Conservation (phyloP, 768 basidiomycete species). For the Lactarius sanguifluus region DNA sequence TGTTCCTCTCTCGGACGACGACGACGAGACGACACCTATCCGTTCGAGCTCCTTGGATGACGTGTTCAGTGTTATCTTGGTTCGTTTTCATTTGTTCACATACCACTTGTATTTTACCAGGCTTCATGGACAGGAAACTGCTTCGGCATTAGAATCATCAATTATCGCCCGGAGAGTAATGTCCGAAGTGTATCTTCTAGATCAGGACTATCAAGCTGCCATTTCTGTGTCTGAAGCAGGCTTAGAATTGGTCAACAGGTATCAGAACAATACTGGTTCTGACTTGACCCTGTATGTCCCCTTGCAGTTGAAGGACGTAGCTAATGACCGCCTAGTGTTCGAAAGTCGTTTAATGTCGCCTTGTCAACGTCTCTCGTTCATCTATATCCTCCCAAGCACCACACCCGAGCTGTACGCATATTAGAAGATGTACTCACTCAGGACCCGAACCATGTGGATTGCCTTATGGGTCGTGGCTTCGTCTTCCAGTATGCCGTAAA, state of each 20-base stretch:
- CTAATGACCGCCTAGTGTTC: constrained; percentile 46
- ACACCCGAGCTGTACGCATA: constrained; percentile 70
- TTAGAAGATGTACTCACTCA: constrained; percentile 67
- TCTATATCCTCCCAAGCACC: constrained; percentile 87
- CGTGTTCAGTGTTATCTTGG: constrained; percentile 60
- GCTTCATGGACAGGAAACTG: constrained; percentile 14
- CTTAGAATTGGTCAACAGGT: constrained; percentile 50
- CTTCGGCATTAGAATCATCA: constrained; percentile 40
- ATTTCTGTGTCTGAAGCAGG: constrained; percentile 73
- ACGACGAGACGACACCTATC: constrained; percentile 38
- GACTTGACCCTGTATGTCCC: constrained; percentile 47
- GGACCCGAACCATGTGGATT: constrained; percentile 60
- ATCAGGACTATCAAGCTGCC: constrained; percentile 72
- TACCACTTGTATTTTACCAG: constrained; percentile 3
- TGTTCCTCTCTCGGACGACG: constrained; percentile 43
- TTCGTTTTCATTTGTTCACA: constrained; percentile 37
- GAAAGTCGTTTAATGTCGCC: constrained; percentile 65
- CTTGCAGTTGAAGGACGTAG: not conserved
- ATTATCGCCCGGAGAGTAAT: constrained; percentile 67
- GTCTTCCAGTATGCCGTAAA: constrained; percentile 60
- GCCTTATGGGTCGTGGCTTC: constrained; percentile 74
- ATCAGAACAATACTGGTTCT: constrained; percentile 60
- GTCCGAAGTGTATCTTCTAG: constrained; percentile 61
- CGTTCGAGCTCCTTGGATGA: constrained; percentile 42
- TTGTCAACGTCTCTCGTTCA: constrained; percentile 81